Percentiles rank a stretch among this genome's conserved stretches.
Evolutionary conservation across 108 stramenopile species (phyloP).

Genomic region (Nitzschia sp.): DNA sequence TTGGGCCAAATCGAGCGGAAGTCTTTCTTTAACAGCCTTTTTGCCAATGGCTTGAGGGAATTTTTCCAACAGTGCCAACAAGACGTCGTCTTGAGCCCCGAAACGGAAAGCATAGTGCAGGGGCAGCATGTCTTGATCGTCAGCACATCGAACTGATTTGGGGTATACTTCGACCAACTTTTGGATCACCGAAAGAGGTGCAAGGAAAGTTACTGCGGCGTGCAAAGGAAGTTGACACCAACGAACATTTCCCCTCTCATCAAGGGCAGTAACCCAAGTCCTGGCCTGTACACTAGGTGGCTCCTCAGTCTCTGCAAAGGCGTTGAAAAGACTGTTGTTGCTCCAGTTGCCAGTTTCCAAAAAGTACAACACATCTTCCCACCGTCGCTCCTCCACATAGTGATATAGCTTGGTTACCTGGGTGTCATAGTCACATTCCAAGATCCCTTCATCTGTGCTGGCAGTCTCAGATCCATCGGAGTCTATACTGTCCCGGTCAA

Average conservation of each 20-base stretch:
- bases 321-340: slow-evolving; percentile 22
- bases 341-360: slow-evolving; percentile 39
- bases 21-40: slow-evolving; percentile 42
- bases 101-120: slow-evolving; percentile 74
- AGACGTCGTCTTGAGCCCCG: slow-evolving; percentile 43
- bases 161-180: slow-evolving; percentile 51
- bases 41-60: slow-evolving; percentile 64
- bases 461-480: background rate
- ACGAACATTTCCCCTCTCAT: slow-evolving; percentile 30
- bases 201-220: slow-evolving; percentile 44
- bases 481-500: background rate
- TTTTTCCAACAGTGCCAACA: slow-evolving; percentile 37
- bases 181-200: slow-evolving; percentile 43
- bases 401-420: slow-evolving; percentile 70
- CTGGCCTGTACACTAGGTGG: slow-evolving; percentile 28
- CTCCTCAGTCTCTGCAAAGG: slow-evolving; percentile 17
- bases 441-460: slow-evolving; percentile 11
- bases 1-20: slow-evolving; percentile 40
- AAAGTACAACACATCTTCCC: slow-evolving; percentile 55
- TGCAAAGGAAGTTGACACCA: slow-evolving; percentile 56
- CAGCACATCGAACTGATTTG: slow-evolving; percentile 46
- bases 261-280: slow-evolving; percentile 76
- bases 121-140: slow-evolving; percentile 73
- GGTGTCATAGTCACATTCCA: slow-evolving; percentile 54
- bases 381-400: slow-evolving; percentile 65